These are phyloP conservation scores for Cercospora brassicicola DNA, from an alignment of 2,329 filamentous ascomycete species.

Conservation along the genomic window DNA sequence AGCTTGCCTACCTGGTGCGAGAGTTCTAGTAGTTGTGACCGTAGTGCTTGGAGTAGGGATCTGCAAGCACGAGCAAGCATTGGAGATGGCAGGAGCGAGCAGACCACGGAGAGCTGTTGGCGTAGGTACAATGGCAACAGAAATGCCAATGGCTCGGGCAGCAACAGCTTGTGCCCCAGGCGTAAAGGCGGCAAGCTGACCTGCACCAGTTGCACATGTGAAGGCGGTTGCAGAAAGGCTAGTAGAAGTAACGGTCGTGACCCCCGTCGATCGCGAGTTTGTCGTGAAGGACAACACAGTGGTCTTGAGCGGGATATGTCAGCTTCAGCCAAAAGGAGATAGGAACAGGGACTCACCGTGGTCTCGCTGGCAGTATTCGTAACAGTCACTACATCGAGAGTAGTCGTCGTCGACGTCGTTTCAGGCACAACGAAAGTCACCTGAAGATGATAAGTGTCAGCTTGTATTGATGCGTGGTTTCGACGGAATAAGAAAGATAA, in stretches of 20 bases:
- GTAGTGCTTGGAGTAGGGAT: not conserved
- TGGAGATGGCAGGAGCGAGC: not conserved
- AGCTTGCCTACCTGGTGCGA: not conserved
- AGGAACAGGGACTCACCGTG: not conserved
- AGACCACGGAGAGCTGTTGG: not conserved
- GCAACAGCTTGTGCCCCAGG: not conserved
- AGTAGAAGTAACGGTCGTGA: not conserved
- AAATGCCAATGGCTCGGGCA: not conserved
- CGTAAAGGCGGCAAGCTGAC: not conserved
- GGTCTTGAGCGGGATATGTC: not conserved
- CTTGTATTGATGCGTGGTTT: not conserved
- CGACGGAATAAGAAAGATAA: not conserved
- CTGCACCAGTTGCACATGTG: not conserved
- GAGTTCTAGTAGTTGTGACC: not conserved
- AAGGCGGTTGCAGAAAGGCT: not conserved
- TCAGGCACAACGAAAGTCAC: not conserved
- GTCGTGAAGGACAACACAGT: not conserved
- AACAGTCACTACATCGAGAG: not conserved
- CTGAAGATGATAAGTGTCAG: not conserved
- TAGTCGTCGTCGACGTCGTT: not conserved
- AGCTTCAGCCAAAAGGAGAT: not conserved
- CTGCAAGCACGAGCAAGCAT: not conserved
- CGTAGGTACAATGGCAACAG: not conserved
- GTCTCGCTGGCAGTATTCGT: not conserved
- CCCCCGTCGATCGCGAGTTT: not conserved